Evolutionary conservation across 495 filamentous ascomycete genomes (phyloP).

Genomic region (Hyaloscypha hepaticicola): DNA sequence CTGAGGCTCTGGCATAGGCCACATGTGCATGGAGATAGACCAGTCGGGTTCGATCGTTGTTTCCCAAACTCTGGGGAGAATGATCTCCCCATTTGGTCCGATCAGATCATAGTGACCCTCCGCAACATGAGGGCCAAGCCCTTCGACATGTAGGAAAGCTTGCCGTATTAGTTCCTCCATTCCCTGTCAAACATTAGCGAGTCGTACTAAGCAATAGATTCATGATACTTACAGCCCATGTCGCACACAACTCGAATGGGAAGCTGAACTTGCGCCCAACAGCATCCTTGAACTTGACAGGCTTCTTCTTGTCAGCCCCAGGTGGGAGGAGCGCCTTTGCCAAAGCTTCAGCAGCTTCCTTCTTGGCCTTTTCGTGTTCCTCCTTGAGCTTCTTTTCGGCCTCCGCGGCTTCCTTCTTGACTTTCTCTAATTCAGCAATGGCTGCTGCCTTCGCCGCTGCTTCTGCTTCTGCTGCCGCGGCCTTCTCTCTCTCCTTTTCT

Average conservation of each 20-base stretch:
- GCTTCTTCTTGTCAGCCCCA: constrained; percentile 54
- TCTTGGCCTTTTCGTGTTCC: constrained; percentile 30
- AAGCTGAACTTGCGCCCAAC: constrained; percentile 64
- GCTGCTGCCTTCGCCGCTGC: constrained; percentile 42
- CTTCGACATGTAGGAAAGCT: constrained; percentile 47
- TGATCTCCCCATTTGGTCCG: constrained; percentile 45
- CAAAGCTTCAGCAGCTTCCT: constrained; percentile 35
- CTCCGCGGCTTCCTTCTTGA: constrained; percentile 29
- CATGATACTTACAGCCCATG: constrained; percentile 54
- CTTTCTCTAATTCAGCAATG: constrained; percentile 41
- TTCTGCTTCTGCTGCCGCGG: constrained; percentile 36
- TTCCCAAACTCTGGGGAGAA: constrained; percentile 52
- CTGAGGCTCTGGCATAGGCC: constrained; percentile 64
- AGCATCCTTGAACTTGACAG: constrained; percentile 65
- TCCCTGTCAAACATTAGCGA: constrained; percentile 38
- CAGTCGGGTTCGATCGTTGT: constrained; percentile 57
- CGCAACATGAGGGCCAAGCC: constrained; percentile 46
- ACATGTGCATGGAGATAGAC: constrained; percentile 87
- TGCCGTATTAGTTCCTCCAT: constrained; percentile 53
- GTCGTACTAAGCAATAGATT: constrained; percentile 4
- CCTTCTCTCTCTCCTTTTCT: constrained; percentile 29
- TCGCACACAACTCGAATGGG: constrained; percentile 64
- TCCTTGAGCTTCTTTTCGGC: constrained; percentile 19
- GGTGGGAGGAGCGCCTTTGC: constrained; percentile 33
- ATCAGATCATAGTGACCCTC: constrained; percentile 51